Percentiles rank a stretch among this genome's conserved stretches.
These are phyloP conservation scores for Astrothelium macrocarpum DNA, from an alignment of 495 filamentous ascomycete species.

Conservation along the genomic window DNA sequence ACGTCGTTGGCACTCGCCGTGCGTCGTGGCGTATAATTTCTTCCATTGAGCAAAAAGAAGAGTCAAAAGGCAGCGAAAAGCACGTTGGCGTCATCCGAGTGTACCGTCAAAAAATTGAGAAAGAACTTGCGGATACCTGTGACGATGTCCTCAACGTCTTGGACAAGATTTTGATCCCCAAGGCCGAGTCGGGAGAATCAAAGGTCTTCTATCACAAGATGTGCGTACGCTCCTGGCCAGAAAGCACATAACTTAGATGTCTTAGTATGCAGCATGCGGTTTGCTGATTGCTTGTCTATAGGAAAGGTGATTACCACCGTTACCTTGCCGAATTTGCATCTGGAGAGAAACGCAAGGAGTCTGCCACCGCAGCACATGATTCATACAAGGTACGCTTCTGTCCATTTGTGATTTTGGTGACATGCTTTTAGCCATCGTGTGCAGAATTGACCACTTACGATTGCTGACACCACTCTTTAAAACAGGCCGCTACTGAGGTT, in stretches of 20 bases:
- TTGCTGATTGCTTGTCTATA: conserved; percentile 31
- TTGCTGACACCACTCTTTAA: conserved; percentile 22
- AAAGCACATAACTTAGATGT: not conserved
- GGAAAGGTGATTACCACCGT: conserved; percentile 99
- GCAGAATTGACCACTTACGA: not conserved
- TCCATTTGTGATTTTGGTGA: not conserved
- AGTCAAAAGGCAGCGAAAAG: conserved; percentile 97
- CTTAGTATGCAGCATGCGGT: not conserved
- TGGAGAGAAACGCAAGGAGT: conserved; percentile 95
- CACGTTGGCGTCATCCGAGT: conserved; percentile 93
- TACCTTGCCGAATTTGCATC: conserved; percentile 98
- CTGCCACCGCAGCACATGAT: conserved; percentile 88
- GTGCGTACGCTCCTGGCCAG: conserved; percentile 44
- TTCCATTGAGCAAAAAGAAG: conserved; percentile 99
- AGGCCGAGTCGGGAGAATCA: conserved; percentile 95
- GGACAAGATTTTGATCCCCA: conserved; percentile 90
- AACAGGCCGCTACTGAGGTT: conserved; percentile 76
- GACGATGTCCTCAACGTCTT: conserved; percentile 96
- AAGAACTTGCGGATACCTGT: conserved; percentile 95
- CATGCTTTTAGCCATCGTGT: not conserved
- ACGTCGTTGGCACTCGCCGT: conserved; percentile 97
- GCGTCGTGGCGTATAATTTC: conserved; percentile 99
- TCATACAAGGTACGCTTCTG: conserved; percentile 67
- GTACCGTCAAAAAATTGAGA: conserved; percentile 98
- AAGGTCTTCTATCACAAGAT: conserved; percentile 99